Conservation (phyloP, 352 stramenopile genomes). For the Phytophthora europaea region DNA sequence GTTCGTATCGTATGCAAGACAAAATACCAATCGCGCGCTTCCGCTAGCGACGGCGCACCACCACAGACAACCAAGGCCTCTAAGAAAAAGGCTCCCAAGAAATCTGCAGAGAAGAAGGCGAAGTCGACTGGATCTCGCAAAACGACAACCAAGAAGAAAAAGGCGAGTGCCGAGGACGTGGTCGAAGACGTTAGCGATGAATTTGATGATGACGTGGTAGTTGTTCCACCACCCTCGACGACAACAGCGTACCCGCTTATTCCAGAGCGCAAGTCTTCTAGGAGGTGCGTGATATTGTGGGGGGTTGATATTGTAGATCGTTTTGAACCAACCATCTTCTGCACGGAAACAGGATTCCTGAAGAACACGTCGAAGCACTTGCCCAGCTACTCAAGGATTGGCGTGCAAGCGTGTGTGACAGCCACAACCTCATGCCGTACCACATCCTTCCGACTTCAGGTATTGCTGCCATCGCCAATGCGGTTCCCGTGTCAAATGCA, state of each 20-base stretch:
- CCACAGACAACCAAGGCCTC: conserved; percentile 26
- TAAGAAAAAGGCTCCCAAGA: conserved; percentile 51
- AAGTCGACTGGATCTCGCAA: conserved; percentile 42
- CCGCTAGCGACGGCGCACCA: conserved; percentile 31
- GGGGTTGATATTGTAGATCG: neutral
- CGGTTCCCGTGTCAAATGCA: conserved; percentile 75
- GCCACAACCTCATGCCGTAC: conserved; percentile 89
- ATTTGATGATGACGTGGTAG: conserved; percentile 68
- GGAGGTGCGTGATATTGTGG: conserved; percentile 48
- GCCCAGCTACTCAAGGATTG: conserved; percentile 89
- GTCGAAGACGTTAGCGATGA: conserved; percentile 77
- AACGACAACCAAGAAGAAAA: conserved; percentile 38
- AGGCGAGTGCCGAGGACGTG: conserved; percentile 42
- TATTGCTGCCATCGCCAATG: conserved; percentile 85
- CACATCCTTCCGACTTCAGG: conserved; percentile 86
- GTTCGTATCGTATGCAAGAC: conserved; percentile 89
- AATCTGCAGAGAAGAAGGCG: conserved; percentile 41
- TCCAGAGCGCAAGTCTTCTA: conserved; percentile 50
- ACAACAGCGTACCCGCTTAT: conserved; percentile 65
- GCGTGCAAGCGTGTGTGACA: conserved; percentile 88
- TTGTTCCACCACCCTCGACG: conserved; percentile 39
- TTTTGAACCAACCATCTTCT: neutral
- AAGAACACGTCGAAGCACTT: conserved; percentile 74
- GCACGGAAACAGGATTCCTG: conserved; percentile 60
- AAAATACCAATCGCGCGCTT: conserved; percentile 49